Percentiles rank a stretch among this genome's conserved stretches.
phyloP scores from a whole-genome alignment of 2,329 filamentous ascomycete genomes.

The Tricladium varicosporioides region DNA sequence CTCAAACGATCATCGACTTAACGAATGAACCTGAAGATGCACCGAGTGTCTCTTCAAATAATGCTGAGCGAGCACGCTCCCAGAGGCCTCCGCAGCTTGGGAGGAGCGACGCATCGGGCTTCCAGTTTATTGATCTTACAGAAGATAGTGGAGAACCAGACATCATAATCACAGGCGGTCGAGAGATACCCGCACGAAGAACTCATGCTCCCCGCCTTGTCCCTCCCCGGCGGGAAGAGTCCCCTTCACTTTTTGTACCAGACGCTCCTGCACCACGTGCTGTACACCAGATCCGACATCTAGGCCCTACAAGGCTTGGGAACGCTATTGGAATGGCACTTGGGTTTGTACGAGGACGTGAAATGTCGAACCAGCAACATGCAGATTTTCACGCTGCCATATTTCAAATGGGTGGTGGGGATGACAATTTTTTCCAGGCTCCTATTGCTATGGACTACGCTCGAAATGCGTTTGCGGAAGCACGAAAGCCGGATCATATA shows the following conservation, averaged over 20 bases:
- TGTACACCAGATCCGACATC: not conserved
- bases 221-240: conserved; percentile 1
- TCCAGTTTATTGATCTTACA: conserved; percentile 52
- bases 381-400: conserved; percentile 1
- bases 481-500: conserved; percentile 30
- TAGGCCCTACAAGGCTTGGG: not conserved
- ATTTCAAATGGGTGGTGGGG: not conserved
- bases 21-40: conserved; percentile 32
- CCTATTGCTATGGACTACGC: conserved; percentile 25
- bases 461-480: conserved; percentile 22
- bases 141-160: conserved; percentile 41
- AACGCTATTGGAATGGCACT: not conserved
- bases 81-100: conserved; percentile 28
- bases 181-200: conserved; percentile 21
- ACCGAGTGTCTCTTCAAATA: not conserved
- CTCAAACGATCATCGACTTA: conserved; percentile 34
- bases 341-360: not conserved
- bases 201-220: not conserved
- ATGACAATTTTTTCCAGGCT: not conserved
- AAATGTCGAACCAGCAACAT: not conserved
- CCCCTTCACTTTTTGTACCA: conserved; percentile 10
- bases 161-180: conserved; percentile 31
- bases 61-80: conserved; percentile 7
- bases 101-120: conserved; percentile 26
- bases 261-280: not conserved